A percentile compares a stretch with the other conserved stretches of the same genome.
Conservation (phyloP, 2,329 filamentous ascomycete genomes). For the Phaeomoniella chlamydospora region DNA sequence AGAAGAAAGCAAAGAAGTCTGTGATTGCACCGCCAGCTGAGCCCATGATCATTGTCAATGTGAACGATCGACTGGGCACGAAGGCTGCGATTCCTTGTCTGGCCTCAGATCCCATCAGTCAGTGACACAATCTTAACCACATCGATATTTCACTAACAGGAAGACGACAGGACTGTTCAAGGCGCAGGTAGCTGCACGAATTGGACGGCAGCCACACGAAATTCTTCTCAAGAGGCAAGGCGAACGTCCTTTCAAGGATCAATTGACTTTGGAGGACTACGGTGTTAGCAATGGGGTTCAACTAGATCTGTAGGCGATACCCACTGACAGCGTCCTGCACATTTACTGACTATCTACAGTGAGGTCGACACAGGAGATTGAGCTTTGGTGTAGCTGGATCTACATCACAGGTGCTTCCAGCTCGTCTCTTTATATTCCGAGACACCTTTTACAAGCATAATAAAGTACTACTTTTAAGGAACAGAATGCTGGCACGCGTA, state of each 20-base stretch:
- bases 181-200: slow-evolving; percentile 75
- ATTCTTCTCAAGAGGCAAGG: slow-evolving; percentile 87
- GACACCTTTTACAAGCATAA: no score
- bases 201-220: slow-evolving; percentile 78
- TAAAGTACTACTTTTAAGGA: no score
- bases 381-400: no score
- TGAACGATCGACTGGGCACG: slow-evolving; percentile 94
- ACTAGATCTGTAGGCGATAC: slow-evolving; percentile 34
- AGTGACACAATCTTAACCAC: slow-evolving; percentile 9
- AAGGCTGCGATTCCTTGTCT: slow-evolving; percentile 87
- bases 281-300: slow-evolving; percentile 80
- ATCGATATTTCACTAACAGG: slow-evolving; percentile 4
- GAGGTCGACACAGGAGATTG: slow-evolving; percentile 9
- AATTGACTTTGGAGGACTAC: slow-evolving; percentile 77
- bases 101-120: slow-evolving; percentile 62
- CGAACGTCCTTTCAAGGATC: slow-evolving; percentile 86
- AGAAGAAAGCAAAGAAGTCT: slow-evolving; percentile 20
- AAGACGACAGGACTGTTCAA: slow-evolving; percentile 54
- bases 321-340: no score
- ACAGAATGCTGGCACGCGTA: no score
- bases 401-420: no score
- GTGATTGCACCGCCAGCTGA: slow-evolving; percentile 34
- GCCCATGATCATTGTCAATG: slow-evolving; percentile 84
- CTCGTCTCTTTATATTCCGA: no score
- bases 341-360: background rate